Base-by-base conservation (phyloP, 2,329 filamentous ascomycete species). In the Cladosporium sp. region DNA sequence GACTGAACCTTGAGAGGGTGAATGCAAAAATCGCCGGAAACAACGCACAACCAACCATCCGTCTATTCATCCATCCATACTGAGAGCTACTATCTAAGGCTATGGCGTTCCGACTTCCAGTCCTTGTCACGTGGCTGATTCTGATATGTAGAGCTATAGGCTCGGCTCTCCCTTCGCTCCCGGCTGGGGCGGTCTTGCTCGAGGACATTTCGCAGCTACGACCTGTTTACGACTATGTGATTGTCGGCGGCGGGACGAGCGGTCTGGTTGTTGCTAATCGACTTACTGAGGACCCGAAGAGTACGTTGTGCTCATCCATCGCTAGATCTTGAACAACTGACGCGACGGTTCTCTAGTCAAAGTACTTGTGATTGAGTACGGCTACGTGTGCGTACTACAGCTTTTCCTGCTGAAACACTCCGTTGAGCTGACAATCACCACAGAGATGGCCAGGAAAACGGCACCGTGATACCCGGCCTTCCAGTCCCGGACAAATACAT, bases 241-340 rank as follows among this genome's bases (percentile, higher is more conserved):
- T 75, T 14, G 66, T 75, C 26, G 73, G 73, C 7, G 70, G 69
- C 23, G 73, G 74, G 5, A 71, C 73, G 13, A 72, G 71, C 49
- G 73, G 73, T 28, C 70, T 72, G 21, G 70, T 72, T n/a, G 69
- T 76, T n/a, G 73, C 73, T 0, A 70, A 68, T 54, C 69, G 74
- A 28, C 65, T 76, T 3, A 71, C 70, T 18, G 71, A 75, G 46
- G 65, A 75, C 61, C 69, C 72, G 11, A 67, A 69, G n/a, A 60
- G 58, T 60, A 34, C 3, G 58, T 60, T 60, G 13, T 58, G 10
- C 5, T 13, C 32, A 13, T 14, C 2, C 21, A 23, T 26, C 6
- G n/a, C n/a, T n/a, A n/a, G n/a, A n/a, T n/a, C n/a, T n/a, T n/a
- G n/a, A n/a, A n/a, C n/a, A n/a, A n/a, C n/a, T 46, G 21, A 49